A percentile compares a stretch with the other conserved stretches of the same genome.
Evolutionary conservation across 164 flowering plant species (phyloP).

Genomic region (Hamamelis virginiana): DNA sequence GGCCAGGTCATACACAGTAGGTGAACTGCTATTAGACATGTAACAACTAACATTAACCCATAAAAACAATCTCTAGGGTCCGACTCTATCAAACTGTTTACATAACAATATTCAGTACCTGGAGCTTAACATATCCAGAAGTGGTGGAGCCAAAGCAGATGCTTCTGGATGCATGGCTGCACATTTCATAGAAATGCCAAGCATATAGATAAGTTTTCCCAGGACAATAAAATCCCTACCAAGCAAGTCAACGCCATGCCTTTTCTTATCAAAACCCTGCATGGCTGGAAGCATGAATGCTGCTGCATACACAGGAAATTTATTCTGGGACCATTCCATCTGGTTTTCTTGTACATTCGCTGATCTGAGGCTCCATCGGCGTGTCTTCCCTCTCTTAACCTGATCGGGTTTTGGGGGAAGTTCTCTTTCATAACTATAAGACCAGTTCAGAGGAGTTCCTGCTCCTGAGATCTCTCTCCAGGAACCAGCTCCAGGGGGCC

Average conservation of each 20-base stretch:
- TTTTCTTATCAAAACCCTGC: slow-evolving; percentile 90
- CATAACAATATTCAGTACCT: slow-evolving; percentile 46
- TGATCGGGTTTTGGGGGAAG: slow-evolving; percentile 63
- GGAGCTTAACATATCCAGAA: slow-evolving; percentile 79
- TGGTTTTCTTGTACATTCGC: slow-evolving; percentile 35
- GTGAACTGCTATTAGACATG: background rate
- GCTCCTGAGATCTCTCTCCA: slow-evolving; percentile 80
- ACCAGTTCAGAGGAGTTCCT: slow-evolving; percentile 63
- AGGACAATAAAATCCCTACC: slow-evolving; percentile 87
- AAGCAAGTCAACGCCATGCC: slow-evolving; percentile 95
- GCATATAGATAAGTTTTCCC: slow-evolving; percentile 92
- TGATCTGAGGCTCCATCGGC: slow-evolving; percentile 69
- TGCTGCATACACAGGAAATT: slow-evolving; percentile 86
- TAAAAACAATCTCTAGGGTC: background rate
- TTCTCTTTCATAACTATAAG: slow-evolving; percentile 77
- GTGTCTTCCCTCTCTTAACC: slow-evolving; percentile 70
- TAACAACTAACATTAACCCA: background rate
- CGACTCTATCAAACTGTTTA: background rate
- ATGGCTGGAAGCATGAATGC: slow-evolving; percentile 98
- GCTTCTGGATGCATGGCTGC: slow-evolving; percentile 97
- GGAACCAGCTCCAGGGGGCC: slow-evolving; percentile 75
- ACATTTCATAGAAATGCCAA: slow-evolving; percentile 90
- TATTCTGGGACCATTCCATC: slow-evolving; percentile 61
- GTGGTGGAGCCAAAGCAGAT: slow-evolving; percentile 72
- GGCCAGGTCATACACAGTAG: background rate